These are phyloP conservation scores for Aaosphaeria pasadenensis DNA, from an alignment of 2,329 filamentous ascomycete species.

Conservation along the genomic window DNA sequence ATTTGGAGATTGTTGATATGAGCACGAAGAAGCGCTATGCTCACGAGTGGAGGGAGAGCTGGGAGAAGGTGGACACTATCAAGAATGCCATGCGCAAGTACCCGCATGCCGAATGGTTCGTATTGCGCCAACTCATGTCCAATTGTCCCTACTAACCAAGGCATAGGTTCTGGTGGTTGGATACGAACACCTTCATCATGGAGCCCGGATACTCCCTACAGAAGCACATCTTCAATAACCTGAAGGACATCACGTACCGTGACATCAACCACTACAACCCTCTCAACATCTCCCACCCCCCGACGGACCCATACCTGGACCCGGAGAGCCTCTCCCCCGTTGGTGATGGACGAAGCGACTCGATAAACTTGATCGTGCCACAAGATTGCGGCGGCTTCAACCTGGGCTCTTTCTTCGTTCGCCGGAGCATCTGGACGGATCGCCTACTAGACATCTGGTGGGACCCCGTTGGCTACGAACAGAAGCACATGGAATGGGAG, in stretches of 20 bases:
- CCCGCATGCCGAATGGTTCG: constrained; percentile 92
- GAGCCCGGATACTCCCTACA: constrained; percentile 89
- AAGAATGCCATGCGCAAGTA: constrained; percentile 88
- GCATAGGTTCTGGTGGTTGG: constrained; percentile 98
- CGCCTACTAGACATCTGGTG: constrained; percentile 94
- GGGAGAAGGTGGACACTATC: constrained; percentile 97
- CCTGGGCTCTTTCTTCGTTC: constrained; percentile 90
- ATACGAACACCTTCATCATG: constrained; percentile 98
- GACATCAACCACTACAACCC: constrained; percentile 98
- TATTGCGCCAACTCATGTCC: constrained; percentile 6
- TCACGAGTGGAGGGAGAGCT: constrained; percentile 98
- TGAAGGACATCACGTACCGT: constrained; percentile 75
- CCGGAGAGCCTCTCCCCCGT: constrained; percentile 65
- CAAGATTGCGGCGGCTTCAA: constrained; percentile 98
- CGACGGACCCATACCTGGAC: constrained; percentile 73
- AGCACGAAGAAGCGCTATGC: constrained; percentile 98
- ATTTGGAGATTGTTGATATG: constrained; percentile 96
- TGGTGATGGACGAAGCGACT: constrained; percentile 74
- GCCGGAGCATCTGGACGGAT: constrained; percentile 84
- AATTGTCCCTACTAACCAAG: constrained; percentile 19
- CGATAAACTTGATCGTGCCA: constrained; percentile 82
- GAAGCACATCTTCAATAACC: constrained; percentile 80
- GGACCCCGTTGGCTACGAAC: constrained; percentile 96
- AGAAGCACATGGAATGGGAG: constrained; percentile 98
- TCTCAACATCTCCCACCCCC: constrained; percentile 85